These are phyloP conservation scores for Rhazya stricta DNA, from an alignment of 257 asterid species.

Conservation along the genomic window DNA sequence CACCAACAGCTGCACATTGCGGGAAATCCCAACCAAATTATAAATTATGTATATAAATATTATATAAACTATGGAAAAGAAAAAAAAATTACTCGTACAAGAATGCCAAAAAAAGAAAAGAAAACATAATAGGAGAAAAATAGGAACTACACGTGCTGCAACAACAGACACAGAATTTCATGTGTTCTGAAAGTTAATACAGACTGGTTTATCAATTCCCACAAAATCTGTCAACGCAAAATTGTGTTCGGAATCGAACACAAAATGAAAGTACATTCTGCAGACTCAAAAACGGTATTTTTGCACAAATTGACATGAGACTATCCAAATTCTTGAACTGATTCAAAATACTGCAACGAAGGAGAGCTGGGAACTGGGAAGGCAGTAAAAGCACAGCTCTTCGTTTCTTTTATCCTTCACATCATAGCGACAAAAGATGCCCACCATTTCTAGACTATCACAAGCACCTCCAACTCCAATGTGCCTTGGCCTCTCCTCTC, in stretches of 20 bases:
- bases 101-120: background rate
- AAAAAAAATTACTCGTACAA: no score
- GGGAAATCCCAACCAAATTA: no score
- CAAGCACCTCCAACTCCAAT: conserved; percentile 37
- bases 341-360: background rate
- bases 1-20: no score
- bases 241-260: background rate
- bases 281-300: background rate
- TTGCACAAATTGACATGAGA: background rate
- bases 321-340: background rate
- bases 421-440: conserved; percentile 38
- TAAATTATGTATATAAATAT: no score
- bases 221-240: conserved; percentile 7
- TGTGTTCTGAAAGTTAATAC: conserved; percentile 14
- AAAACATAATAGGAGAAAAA: background rate
- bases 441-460: conserved; percentile 50
- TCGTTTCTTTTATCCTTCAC: conserved; percentile 18
- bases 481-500: conserved; percentile 42
- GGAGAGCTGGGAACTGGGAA: background rate
- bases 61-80: no score
- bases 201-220: conserved; percentile 18
- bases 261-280: conserved; percentile 12
- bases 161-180: conserved; percentile 42
- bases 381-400: conserved; percentile 4
- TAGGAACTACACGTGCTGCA: conserved; percentile 47